Base-by-base conservation (phyloP, 139 green algal species). In the Ettlia oleoabundans region DNA sequence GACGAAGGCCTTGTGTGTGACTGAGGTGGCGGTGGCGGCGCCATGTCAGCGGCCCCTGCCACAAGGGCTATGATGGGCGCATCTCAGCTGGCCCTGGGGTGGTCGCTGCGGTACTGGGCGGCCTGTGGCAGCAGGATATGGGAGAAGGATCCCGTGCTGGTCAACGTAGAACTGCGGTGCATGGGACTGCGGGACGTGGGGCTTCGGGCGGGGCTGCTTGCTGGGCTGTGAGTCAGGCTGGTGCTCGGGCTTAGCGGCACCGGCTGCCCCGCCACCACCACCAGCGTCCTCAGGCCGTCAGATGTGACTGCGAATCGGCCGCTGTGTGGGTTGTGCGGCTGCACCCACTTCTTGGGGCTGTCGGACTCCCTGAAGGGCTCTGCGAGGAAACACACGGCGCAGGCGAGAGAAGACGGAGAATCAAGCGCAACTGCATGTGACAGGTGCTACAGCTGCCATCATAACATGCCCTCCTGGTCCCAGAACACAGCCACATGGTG, bases 241-340 rank as follows among this genome's bases (percentile, higher is more conserved):
- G 62, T 26, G 37, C 30, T 62, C 9, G 43, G 42, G 70, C 42
- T 63, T 0, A 77, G 70, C 13, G 73, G 73, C 73, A 80, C 73
- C 52, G 73, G 73, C 73, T 80, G 47, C 30, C 73, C 73, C 10
- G 30, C 73, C 26, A 80, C 53, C 53, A 80, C 47, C 52, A 80
- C 33, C 24, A 80, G 73, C 22, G 73, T 80, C 32, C 52, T 33
- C 22, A n/a, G 73, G 52, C 73, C 73, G 35, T 80, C 73, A 10
- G 73, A 80, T 19, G 73, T 80, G 33, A 80, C 58, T 21, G 73
- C 26, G 10, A 32, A 67, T 21, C 63, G 73, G 19, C 13, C 51
- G 53, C 30, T 30, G 73, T 61, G 53, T 5, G 42, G 70, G 73
- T 67, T 69, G 35, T 10, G 8, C 2, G 73, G 73, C 37, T 80